Base-by-base conservation (phyloP, 2,329 filamentous ascomycete genomes). In the Paecilomyces sp. region DNA sequence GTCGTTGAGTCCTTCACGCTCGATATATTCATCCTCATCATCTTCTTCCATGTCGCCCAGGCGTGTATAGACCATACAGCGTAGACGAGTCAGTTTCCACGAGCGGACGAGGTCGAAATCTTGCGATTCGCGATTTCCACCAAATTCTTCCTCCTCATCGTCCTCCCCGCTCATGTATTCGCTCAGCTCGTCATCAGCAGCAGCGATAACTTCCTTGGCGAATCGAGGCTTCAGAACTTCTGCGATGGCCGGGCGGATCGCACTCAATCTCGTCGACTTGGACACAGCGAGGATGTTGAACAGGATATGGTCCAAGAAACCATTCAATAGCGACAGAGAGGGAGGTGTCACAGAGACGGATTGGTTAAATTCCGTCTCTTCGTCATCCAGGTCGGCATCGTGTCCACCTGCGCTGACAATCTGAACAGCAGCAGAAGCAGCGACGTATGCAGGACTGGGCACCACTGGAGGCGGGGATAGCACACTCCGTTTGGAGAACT, bases 21-120 rank as follows among this genome's bases (percentile, higher is more conserved):
- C 87, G 71, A 95, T 89, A 69, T 91, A 91, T 56, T 87, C 86
- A 70, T 97, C 93, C 74, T 97, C 94, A 65, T 99, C 94, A 66
- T 97, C 92, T 76, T 99, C 94, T 74, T 99, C 95, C 83, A 99
- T 87, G 70, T 99, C 93, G 53, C 94, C 94, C 6, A 99, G 80
- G 8, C 94, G 92, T 8, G 92, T 97, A 73, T 97, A 97, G 24
- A 99, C 93, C 94, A 99, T 99, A 74, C 94, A 96, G 62, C 94
- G 86, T 68, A 99, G 78, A 58, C 94, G 86, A 0, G 92, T 94
- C 65, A 94, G 85, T 78, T 95, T 97, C 92, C 94, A 99, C 18
- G 92, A 88, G 59, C 92, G 82, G 71, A 97, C 90, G n/a, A 96
- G 79, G 71, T 97, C 92, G 85, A 93, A 97, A 65, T 88, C 85